Percentiles rank a stretch among this genome's conserved stretches.
These are phyloP conservation scores for Gynochthodes officinalis DNA, from an alignment of 257 asterid genomes.

Conservation along the genomic window DNA sequence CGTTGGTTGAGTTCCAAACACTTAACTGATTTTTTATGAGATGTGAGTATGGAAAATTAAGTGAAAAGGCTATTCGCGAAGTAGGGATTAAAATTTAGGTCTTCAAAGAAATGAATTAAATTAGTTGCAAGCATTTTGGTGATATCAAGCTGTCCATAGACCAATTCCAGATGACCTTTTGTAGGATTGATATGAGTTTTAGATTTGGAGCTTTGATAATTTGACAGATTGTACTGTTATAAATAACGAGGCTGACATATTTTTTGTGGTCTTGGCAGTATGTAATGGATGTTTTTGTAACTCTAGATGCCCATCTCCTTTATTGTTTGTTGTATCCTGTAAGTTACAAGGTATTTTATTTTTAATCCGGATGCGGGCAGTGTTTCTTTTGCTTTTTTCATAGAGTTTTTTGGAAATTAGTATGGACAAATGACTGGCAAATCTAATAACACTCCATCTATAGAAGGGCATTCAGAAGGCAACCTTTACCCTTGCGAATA, in stretches of 20 bases:
- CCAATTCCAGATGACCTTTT: background rate
- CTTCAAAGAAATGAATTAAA: background rate
- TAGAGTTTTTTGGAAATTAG: background rate
- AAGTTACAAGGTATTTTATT: background rate
- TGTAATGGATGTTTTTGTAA: background rate
- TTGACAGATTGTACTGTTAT: background rate
- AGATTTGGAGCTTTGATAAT: background rate
- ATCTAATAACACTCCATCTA: background rate
- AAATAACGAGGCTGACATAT: background rate
- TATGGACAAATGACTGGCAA: background rate
- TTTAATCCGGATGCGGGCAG: background rate
- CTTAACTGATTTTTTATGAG: background rate
- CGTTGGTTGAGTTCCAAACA: background rate
- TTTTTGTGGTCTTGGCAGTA: background rate
- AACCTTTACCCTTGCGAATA: background rate
- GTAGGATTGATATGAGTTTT: too few species aligned
- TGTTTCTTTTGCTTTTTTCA: background rate
- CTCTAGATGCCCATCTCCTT: background rate
- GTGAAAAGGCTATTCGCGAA: background rate
- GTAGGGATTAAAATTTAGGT: background rate
- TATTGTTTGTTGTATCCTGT: background rate
- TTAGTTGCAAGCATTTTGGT: background rate
- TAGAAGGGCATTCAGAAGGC: background rate
- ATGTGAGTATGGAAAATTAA: background rate
- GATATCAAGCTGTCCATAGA: background rate